Percentiles rank a stretch among this genome's conserved stretches.
Evolutionary conservation across 1,284 basidiomycete genomes (phyloP).

Genomic region (Stereum hirsutum): DNA sequence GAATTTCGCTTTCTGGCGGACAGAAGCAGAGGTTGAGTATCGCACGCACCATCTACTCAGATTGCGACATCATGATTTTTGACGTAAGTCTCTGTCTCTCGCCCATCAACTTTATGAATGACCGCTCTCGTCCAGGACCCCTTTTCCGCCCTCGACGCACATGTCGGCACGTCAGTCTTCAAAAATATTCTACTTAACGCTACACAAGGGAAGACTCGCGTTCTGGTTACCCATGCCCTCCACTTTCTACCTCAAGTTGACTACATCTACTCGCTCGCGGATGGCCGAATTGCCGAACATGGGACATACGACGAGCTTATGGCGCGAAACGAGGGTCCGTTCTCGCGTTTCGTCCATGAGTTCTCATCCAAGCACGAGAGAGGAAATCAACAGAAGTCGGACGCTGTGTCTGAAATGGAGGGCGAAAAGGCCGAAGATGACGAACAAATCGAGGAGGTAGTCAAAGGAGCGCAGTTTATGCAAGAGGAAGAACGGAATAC

Average conservation of each 20-base stretch:
- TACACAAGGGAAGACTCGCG: constrained; percentile 59
- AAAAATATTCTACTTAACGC: constrained; percentile 70
- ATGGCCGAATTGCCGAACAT: constrained; percentile 68
- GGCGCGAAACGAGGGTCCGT: constrained; percentile 53
- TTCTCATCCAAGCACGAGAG: constrained; percentile 47
- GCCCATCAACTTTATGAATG: not conserved
- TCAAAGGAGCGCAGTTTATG: constrained; percentile 42
- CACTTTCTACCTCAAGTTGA: constrained; percentile 77
- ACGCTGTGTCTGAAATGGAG: constrained; percentile 17
- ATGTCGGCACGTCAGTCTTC: constrained; percentile 83
- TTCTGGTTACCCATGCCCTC: constrained; percentile 79
- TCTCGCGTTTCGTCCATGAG: constrained; percentile 62
- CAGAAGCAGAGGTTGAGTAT: constrained; percentile 75
- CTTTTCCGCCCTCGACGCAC: constrained; percentile 73
- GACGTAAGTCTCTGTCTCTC: constrained; percentile 38
- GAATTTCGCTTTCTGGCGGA: constrained; percentile 75
- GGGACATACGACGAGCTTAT: constrained; percentile 71
- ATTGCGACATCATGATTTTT: constrained; percentile 80
- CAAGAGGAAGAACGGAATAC: constrained; percentile 56
- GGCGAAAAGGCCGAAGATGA: constrained; percentile 14
- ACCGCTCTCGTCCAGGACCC: constrained; percentile 43
- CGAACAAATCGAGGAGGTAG: constrained; percentile 14
- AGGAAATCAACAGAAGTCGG: no score
- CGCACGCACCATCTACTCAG: constrained; percentile 78
- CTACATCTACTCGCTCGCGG: constrained; percentile 61